Evolutionary conservation across 2,329 filamentous ascomycete genomes (phyloP).

Genomic region (Aureobasidium sp.): DNA sequence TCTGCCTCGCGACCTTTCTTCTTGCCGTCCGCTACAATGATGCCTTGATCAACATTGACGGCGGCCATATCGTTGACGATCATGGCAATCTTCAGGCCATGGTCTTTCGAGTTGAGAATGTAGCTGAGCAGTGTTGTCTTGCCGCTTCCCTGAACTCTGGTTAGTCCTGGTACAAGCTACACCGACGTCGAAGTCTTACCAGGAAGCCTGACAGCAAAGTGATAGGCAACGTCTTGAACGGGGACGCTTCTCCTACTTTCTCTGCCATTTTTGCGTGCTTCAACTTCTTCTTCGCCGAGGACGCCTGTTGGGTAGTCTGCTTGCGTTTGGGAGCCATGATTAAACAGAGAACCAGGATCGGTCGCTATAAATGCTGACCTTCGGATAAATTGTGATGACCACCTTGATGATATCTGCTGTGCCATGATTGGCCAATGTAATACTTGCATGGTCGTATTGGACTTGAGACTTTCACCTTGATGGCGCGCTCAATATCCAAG

Average conservation of each 20-base stretch:
- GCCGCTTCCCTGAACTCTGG: constrained; percentile 51
- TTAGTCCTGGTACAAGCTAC: background rate
- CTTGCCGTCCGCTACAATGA: constrained; percentile 22
- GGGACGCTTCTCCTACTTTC: constrained; percentile 8
- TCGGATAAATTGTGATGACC: background rate
- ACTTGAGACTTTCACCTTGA: background rate
- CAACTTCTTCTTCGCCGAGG: background rate
- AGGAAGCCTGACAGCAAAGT: constrained; percentile 56
- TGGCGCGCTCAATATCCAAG: background rate
- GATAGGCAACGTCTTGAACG: constrained; percentile 44
- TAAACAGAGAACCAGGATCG: background rate
- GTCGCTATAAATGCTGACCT: constrained; percentile 4
- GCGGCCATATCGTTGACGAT: constrained; percentile 63
- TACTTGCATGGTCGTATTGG: background rate
- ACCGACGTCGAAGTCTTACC: too few relatives aligned
- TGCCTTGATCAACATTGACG: constrained; percentile 29
- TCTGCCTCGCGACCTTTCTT: constrained; percentile 28
- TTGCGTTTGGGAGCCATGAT: constrained; percentile 15
- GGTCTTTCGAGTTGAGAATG: constrained; percentile 56
- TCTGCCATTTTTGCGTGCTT: constrained; percentile 13
- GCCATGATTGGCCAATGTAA: constrained; percentile 9
- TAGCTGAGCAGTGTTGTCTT: constrained; percentile 66
- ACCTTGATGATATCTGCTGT: constrained; percentile 14
- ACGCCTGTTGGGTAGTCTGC: constrained; percentile 1
- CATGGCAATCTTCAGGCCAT: constrained; percentile 62